Evolutionary conservation across 495 filamentous ascomycete genomes (phyloP).

Genomic region (Penicillium macrosclerotiorum): DNA sequence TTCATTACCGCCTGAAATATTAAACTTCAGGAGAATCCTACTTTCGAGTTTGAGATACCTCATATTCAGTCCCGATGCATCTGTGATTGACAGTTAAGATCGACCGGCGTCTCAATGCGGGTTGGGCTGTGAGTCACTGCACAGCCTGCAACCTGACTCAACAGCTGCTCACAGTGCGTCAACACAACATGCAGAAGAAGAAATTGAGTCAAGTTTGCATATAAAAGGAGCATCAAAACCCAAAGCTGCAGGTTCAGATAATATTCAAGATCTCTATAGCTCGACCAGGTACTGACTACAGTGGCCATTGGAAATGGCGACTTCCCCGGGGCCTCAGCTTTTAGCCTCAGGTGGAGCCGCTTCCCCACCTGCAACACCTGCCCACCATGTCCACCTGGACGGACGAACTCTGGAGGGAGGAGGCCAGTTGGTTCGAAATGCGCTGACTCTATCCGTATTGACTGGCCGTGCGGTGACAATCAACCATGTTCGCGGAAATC

Average conservation of each 20-base stretch:
- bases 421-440: conserved; percentile 76
- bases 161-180: neutral
- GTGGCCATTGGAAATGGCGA: neutral
- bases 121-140: conserved; percentile 4
- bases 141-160: conserved; percentile 7
- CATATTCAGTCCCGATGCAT: too few species aligned
- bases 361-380: conserved; percentile 4
- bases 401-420: conserved; percentile 79
- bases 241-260: too few species aligned
- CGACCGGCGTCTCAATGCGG: too few species aligned
- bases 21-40: too few species aligned
- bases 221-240: neutral
- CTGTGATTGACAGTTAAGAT: too few species aligned
- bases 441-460: conserved; percentile 66
- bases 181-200: neutral
- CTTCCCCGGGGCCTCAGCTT: neutral
- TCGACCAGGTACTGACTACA: too few species aligned
- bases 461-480: conserved; percentile 64
- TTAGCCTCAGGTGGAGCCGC: neutral
- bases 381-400: conserved; percentile 48
- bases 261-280: too few species aligned
- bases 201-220: neutral
- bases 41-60: too few species aligned
- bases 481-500: conserved; percentile 66
- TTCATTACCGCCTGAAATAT: too few species aligned